phyloP scores from a whole-genome alignment of 2,329 filamentous ascomycete species.

The Colletotrichum destructivum region DNA sequence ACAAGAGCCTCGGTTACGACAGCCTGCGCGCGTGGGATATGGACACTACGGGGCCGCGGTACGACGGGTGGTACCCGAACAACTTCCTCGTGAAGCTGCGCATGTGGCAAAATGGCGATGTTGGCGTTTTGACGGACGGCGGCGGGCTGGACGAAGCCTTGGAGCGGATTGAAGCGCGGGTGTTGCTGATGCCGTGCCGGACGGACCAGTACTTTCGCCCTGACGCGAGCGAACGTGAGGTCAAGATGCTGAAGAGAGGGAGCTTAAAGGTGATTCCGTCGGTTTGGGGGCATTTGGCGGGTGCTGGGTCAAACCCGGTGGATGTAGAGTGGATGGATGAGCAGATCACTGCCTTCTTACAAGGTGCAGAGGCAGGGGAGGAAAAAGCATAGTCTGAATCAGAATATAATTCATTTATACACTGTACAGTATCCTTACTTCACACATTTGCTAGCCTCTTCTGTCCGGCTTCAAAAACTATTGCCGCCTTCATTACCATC shows the following conservation, averaged over 20 bases:
- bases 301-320: background rate
- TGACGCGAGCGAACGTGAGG: background rate
- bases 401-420: background rate
- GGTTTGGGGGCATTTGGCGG: conserved; percentile 3
- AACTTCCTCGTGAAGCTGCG: background rate
- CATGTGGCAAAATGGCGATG: conserved; percentile 2
- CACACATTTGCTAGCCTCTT: background rate
- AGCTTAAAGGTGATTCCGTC: background rate
- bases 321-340: conserved; percentile 1
- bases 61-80: background rate
- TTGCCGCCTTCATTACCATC: conserved; percentile 48
- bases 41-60: background rate
- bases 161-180: background rate
- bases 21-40: conserved; percentile 1
- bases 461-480: conserved; percentile 47
- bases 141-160: background rate
- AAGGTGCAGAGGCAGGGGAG: background rate
- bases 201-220: conserved; percentile 5
- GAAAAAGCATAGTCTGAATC: background rate
- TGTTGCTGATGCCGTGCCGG: conserved; percentile 5
- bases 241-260: background rate
- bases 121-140: background rate
- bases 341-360: background rate
- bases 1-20: background rate
- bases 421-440: no score